Base-by-base conservation (phyloP, 257 asterid species). In the Ocimum tenuiflorum region DNA sequence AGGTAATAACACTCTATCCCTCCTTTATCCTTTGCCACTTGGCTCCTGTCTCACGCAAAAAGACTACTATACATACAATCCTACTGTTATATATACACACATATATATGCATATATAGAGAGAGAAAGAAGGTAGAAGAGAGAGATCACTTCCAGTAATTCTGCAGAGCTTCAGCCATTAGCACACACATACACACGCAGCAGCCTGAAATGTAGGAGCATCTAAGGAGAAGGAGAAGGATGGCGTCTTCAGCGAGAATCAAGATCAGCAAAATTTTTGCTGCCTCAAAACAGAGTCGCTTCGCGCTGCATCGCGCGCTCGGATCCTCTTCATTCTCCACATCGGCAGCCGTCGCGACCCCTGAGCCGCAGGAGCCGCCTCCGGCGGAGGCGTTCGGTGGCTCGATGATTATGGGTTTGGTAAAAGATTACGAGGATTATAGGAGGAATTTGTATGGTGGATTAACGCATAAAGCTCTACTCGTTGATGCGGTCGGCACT, bases 401-500 rank as follows among this genome's bases (percentile, higher is more conserved):
- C 53, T 31, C 92, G 57, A 77, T 74, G 58, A 11, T 82, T 17
- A 64, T 82, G 38, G 96, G 85, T 24, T 13, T 85, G 75, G 71
- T 85, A 13, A 88, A 88, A 46, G 99, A 94, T 65, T 94, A 94
- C 74, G 97, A 85, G 72, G 97, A 94, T 65, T 94, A 94, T 17
- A 75, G 99, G 65, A 84, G 96, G 82, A 85, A 73, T 51, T 77
- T 94, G 65, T 94, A 83, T 50, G 95, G 92, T 8, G 96, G 99
- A 36, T 78, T 94, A 43, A 94, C 99, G 71, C 96, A 94, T 67
- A 90, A 82, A 73, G 97, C 99, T 62, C 77, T 94, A 20, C 87
- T 94, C 33, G 99, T 94, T 67, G 99, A 94, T 69, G 99, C 95
- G 8, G 99, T 86, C 27, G 99, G 99, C 39, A 94, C 99, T 48